These are phyloP conservation scores for Nannochloropsis granulata DNA, from an alignment of 108 stramenopile genomes.

Conservation along the genomic window DNA sequence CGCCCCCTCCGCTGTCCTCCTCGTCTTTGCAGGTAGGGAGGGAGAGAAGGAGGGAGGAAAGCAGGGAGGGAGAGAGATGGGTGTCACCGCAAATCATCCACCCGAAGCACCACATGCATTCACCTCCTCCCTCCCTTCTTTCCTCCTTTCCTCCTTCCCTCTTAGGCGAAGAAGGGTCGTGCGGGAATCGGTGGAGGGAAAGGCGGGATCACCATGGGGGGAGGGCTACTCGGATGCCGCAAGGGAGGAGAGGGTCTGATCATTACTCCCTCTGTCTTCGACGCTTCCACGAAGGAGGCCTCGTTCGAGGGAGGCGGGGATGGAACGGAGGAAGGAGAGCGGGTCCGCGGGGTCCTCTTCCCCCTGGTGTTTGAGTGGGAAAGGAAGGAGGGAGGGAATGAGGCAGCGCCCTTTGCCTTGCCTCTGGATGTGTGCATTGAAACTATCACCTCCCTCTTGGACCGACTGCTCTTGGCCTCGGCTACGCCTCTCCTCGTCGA, in stretches of 20 bases:
- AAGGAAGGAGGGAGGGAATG: background rate
- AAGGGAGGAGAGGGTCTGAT: background rate
- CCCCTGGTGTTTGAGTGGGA: background rate
- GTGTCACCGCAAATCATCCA: too few species aligned
- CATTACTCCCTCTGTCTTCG: background rate
- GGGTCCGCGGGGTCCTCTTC: background rate
- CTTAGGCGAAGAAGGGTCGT: background rate
- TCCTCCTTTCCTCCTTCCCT: background rate
- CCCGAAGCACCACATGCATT: too few species aligned
- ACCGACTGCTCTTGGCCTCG: background rate
- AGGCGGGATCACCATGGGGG: background rate
- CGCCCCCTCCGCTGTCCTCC: background rate
- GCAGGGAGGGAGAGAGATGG: too few species aligned
- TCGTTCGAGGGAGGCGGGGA: background rate
- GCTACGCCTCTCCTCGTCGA: background rate
- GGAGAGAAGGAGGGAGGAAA: too few species aligned
- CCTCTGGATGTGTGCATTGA: background rate
- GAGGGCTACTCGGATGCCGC: background rate
- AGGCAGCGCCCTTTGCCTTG: background rate
- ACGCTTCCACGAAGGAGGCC: background rate
- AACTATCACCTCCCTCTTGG: background rate
- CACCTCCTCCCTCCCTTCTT: background rate
- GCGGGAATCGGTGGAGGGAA: background rate
- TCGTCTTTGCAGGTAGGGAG: background rate
- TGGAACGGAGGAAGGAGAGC: background rate